A percentile compares a stretch with the other conserved stretches of the same genome.
phyloP scores from a whole-genome alignment of 805 yeast species.

The Scheffersomyces ergatensis region DNA sequence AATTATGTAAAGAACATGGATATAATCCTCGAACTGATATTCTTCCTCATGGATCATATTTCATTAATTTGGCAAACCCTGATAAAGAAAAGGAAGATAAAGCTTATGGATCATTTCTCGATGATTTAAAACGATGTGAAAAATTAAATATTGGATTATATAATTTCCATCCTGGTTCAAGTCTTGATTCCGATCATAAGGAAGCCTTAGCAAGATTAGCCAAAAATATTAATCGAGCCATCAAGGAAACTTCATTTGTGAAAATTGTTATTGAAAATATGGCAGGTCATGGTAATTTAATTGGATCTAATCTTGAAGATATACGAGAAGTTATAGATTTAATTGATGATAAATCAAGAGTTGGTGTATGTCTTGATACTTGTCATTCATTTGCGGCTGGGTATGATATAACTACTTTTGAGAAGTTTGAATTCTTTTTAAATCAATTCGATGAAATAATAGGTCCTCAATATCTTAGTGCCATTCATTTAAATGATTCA shows the following conservation, averaged over 20 bases:
- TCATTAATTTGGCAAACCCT: constrained; percentile 90
- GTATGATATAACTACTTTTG: constrained; percentile 70
- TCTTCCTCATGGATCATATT: constrained; percentile 92
- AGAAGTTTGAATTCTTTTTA: constrained; percentile 68
- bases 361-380: constrained; percentile 96
- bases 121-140: constrained; percentile 87
- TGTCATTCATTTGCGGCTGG: constrained; percentile 98
- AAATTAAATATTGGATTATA: constrained; percentile 78
- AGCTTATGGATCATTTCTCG: constrained; percentile 75
- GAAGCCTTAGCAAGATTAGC: constrained; percentile 72
- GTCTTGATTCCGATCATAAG: constrained; percentile 64
- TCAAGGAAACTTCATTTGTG: constrained; percentile 69
- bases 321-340: constrained; percentile 68
- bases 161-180: constrained; percentile 93
- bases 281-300: constrained; percentile 95
- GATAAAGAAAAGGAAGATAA: constrained; percentile 74
- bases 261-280: constrained; percentile 91
- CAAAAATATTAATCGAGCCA: constrained; percentile 73
- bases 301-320: constrained; percentile 81
- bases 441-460: constrained; percentile 65
- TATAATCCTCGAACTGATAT: constrained; percentile 77
- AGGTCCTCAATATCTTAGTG: constrained; percentile 73
- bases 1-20: constrained; percentile 57
- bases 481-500: constrained; percentile 91
- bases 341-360: constrained; percentile 76